Conservation (phyloP, 495 filamentous ascomycete species). For the Penicillium cosmopolitanum region DNA sequence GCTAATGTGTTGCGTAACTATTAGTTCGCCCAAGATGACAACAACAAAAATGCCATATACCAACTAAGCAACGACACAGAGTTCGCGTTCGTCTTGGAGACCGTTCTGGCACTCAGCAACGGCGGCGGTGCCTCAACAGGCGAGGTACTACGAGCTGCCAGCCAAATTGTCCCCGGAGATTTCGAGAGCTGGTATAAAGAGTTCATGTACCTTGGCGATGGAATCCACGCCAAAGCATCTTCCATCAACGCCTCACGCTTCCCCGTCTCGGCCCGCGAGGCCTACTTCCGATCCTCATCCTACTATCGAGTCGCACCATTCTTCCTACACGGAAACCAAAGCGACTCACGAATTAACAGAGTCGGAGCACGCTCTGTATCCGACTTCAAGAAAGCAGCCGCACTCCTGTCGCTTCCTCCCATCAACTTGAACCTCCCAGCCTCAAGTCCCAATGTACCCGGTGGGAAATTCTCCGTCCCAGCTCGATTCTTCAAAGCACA, state of each 20-base stretch:
- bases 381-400: not conserved
- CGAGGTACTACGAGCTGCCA: not conserved
- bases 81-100: not conserved
- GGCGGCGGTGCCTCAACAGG: not conserved
- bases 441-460: not conserved
- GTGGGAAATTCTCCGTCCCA: not conserved
- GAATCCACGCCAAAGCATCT: not conserved
- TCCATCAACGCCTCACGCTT: not conserved
- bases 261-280: constrained; percentile 37
- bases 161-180: not conserved
- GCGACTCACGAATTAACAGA: not conserved
- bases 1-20: not conserved
- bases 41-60: not conserved
- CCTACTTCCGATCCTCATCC: constrained; percentile 39
- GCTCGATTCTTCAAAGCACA: constrained; percentile 1
- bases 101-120: not conserved
- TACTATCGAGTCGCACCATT: constrained; percentile 51
- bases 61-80: not conserved
- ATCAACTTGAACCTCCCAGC: not conserved
- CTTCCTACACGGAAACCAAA: constrained; percentile 45
- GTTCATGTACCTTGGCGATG: constrained; percentile 1
- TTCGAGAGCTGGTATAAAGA: not conserved
- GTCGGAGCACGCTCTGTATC: not conserved
- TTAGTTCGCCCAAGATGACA: not conserved
- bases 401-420: not conserved